Evolutionary conservation across 192 early-diverging fungal genomes (phyloP).

Genomic region (Mortierella hygrophila): DNA sequence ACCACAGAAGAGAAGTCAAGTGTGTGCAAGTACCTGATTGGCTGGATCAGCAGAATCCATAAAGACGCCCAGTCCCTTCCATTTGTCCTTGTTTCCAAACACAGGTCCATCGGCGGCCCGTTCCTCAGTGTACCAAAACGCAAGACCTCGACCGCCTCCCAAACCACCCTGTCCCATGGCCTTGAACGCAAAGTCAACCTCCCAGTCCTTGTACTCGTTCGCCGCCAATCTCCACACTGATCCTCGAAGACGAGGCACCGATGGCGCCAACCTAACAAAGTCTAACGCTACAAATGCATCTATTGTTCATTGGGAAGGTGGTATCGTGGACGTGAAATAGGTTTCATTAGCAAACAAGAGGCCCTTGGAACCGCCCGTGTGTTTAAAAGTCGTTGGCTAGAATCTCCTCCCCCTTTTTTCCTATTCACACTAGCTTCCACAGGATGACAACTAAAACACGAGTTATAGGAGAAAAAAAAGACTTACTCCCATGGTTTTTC

Average conservation of each 20-base stretch:
- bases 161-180: constrained; percentile 68
- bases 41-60: constrained; percentile 72
- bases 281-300: constrained; percentile 57
- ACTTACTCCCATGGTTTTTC: constrained; percentile 61
- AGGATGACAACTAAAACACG: background rate
- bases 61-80: constrained; percentile 74
- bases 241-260: constrained; percentile 67
- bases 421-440: too few species aligned
- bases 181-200: constrained; percentile 73
- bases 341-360: background rate
- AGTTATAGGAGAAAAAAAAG: background rate
- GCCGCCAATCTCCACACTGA: constrained; percentile 70
- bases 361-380: too few species aligned
- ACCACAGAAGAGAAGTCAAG: background rate
- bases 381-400: too few species aligned
- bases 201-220: constrained; percentile 80
- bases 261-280: constrained; percentile 71
- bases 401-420: too few species aligned
- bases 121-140: constrained; percentile 82
- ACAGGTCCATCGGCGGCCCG: constrained; percentile 57
- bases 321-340: background rate
- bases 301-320: background rate
- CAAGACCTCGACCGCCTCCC: constrained; percentile 79
- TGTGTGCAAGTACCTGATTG: constrained; percentile 49
- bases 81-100: constrained; percentile 76